Percentiles rank a stretch among this genome's conserved stretches.
These are phyloP conservation scores for Thymus quinquecostatus DNA, from an alignment of 257 asterid species.

Conservation along the genomic window DNA sequence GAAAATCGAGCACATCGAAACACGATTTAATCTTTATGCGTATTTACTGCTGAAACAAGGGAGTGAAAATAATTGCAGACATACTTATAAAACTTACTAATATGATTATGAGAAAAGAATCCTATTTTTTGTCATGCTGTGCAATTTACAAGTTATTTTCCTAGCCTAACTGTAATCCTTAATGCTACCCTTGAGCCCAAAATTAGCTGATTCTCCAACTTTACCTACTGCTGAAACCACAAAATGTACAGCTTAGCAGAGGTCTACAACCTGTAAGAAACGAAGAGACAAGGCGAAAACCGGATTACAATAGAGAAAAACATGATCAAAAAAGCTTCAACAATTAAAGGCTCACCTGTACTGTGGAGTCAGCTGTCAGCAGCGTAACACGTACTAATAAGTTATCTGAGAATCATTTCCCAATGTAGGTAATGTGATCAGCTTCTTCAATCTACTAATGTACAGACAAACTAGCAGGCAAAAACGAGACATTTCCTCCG, in stretches of 20 bases:
- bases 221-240: conserved; percentile 26
- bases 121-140: not conserved
- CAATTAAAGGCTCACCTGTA: conserved; percentile 39
- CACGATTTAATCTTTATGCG: too few species aligned
- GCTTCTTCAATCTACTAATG: conserved; percentile 35
- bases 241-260: conserved; percentile 38
- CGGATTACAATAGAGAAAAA: not conserved
- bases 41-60: not conserved
- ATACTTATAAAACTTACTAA: not conserved
- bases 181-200: conserved; percentile 28
- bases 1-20: not conserved
- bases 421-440: conserved; percentile 23
- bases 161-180: conserved; percentile 30
- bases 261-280: conserved; percentile 28
- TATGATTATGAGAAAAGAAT: not conserved
- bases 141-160: conserved; percentile 33
- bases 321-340: conserved; percentile 4
- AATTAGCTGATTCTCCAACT: conserved; percentile 14
- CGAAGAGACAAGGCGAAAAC: conserved; percentile 26
- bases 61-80: not conserved
- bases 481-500: conserved; percentile 22
- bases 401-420: conserved; percentile 22
- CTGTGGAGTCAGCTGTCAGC: conserved; percentile 30
- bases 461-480: conserved; percentile 31
- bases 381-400: conserved; percentile 7